Evolutionary conservation across 2,329 filamentous ascomycete genomes (phyloP), one percentile per base, ranked within the genome.

Genomic region (Pestalotiopsis sp.): DNA sequence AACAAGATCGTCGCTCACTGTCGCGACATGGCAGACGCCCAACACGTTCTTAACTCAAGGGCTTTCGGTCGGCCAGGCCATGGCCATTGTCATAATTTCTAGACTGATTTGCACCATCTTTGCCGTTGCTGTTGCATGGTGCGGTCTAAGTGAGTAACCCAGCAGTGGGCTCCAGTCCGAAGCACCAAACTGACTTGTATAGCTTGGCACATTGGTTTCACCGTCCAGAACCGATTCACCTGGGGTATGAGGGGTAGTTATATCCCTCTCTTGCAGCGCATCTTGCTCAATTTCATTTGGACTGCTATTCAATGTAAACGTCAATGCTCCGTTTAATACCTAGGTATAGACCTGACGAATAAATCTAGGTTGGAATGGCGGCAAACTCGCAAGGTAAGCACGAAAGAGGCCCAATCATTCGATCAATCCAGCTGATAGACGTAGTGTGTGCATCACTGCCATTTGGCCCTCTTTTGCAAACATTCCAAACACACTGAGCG

Each of bases 221-320:
- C 83, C 0, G 76, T 85, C 5, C 83, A 85, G 71, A 84, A 83
- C 69, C 77, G 84, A 6, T 84, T 80, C 69, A 82, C 81, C 13
- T 86, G 84, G 84, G 84, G 84, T 4, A 74, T 85, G 74, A 77
- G 81, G n/a, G 83, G 80, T 2, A 82, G 81, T 61, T 86, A 84
- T 63, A 84, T 86, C 57, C 83, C 84, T 0, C 74, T 85, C 20
- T 68, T 81, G 17, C 83, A 85, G 70, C 79, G 84, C 1, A 80
- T 83, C 36, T 62, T 85, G 67, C 76, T 86, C 9, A 84, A 84
- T 71, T 84, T 85, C 65, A 84, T 85, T 36, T 86, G 84, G 83
- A 82, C 78, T 41, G 81, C 82, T 7, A 75, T 84, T 1, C 83
- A 84, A 71, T 84, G 81, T 71, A 62, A 64, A 69, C 11, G 1